phyloP scores from a whole-genome alignment of 164 flowering plant genomes.

The Aristolochia californica region DNA sequence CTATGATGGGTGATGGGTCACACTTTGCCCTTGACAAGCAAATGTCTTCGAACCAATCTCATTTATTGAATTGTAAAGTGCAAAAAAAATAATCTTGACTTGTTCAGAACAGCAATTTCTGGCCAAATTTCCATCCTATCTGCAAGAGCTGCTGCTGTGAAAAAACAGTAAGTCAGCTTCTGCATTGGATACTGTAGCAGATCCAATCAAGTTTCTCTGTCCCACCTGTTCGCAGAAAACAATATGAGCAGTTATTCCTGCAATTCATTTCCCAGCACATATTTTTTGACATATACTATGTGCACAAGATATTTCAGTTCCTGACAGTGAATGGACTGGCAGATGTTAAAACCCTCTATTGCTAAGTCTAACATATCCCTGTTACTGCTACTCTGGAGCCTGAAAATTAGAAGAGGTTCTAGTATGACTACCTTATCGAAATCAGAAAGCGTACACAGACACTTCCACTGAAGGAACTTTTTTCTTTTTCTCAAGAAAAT shows the following conservation, averaged over 20 bases:
- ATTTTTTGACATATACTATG: neutral
- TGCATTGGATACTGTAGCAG: slow-evolving; percentile 72
- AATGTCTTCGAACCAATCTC: slow-evolving; percentile 57
- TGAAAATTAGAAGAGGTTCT: slow-evolving; percentile 8
- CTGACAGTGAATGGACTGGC: slow-evolving; percentile 36
- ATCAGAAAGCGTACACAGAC: neutral
- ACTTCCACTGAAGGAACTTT: neutral
- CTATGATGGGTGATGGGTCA: slow-evolving; percentile 47
- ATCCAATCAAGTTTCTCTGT: slow-evolving; percentile 54
- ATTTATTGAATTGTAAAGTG: slow-evolving; percentile 39
- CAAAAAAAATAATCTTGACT: slow-evolving; percentile 25
- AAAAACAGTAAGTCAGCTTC: slow-evolving; percentile 51
- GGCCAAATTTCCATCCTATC: slow-evolving; percentile 21
- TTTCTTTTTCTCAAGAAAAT: neutral
- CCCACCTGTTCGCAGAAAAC: slow-evolving; percentile 48
- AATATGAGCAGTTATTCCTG: neutral
- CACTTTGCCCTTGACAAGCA: slow-evolving; percentile 38
- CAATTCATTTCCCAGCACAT: neutral
- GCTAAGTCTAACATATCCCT: slow-evolving; percentile 35
- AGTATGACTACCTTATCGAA: neutral
- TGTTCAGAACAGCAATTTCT: slow-evolving; percentile 21
- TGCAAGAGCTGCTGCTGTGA: slow-evolving; percentile 22
- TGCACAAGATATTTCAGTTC: slow-evolving; percentile 36
- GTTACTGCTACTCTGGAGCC: slow-evolving; percentile 30
- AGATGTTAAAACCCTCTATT: slow-evolving; percentile 41